Evolutionary conservation across 371 early-diverging fungal species (phyloP).

Genomic region (Funneliformis caledonium): DNA sequence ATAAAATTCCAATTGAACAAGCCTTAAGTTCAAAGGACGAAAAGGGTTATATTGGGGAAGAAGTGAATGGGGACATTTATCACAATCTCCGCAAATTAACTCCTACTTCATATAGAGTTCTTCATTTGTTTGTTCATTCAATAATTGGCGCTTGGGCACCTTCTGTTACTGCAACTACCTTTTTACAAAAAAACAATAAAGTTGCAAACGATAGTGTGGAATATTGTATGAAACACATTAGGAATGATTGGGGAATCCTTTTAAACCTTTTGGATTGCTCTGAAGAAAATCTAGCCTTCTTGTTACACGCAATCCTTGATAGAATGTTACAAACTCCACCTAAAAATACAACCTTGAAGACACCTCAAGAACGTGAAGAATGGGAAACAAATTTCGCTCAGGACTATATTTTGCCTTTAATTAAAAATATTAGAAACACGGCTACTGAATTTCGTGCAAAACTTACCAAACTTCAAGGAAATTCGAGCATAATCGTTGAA

Average conservation of each 20-base stretch:
- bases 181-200: conserved; percentile 15
- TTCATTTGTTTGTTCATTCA: conserved; percentile 38
- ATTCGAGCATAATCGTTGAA: background rate
- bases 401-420: conserved; percentile 7
- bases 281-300: conserved; percentile 32
- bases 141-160: conserved; percentile 27
- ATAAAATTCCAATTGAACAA: background rate
- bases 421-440: conserved; percentile 23
- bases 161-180: conserved; percentile 1
- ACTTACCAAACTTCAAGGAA: conserved; percentile 4
- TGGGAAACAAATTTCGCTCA: conserved; percentile 27
- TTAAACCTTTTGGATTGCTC: background rate
- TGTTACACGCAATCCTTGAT: conserved; percentile 34
- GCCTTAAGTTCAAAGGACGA: background rate
- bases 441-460: conserved; percentile 5
- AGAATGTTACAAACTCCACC: background rate
- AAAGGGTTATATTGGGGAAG: conserved; percentile 17
- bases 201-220: background rate
- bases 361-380: conserved; percentile 4
- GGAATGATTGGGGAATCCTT: conserved; percentile 38
- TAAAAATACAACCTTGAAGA: background rate
- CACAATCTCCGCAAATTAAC: conserved; percentile 7
- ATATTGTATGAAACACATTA: conserved; percentile 37
- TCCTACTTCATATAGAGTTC: conserved; percentile 32
- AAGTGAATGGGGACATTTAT: background rate